Conservation (phyloP, 2,329 filamentous ascomycete species). For the Taxawa tesnikishii region DNA sequence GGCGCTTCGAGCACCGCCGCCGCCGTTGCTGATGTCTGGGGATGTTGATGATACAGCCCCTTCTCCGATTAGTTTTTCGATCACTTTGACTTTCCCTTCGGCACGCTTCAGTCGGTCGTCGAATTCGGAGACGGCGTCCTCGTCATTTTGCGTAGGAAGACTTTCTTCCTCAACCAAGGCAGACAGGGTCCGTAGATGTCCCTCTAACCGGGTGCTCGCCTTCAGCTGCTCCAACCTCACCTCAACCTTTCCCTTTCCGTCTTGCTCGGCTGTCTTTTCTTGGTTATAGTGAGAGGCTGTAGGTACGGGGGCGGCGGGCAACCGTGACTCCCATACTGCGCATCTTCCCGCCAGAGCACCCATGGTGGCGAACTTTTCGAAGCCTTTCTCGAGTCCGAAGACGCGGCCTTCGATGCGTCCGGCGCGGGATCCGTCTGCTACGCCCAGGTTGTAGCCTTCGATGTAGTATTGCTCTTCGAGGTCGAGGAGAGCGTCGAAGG, state of each 20-base stretch:
- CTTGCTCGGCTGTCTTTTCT: neutral
- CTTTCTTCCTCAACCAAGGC: constrained; percentile 68
- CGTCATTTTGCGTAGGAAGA: constrained; percentile 68
- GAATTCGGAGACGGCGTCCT: constrained; percentile 82
- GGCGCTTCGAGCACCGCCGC: neutral
- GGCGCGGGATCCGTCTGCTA: constrained; percentile 60
- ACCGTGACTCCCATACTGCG: constrained; percentile 69
- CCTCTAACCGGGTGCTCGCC: constrained; percentile 54
- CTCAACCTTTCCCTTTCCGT: neutral
- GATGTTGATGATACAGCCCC: constrained; percentile 7
- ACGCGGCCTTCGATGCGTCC: constrained; percentile 80
- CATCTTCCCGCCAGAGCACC: constrained; percentile 68
- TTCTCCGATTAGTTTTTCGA: constrained; percentile 57
- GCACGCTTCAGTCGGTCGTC: constrained; percentile 81
- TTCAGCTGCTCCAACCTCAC: constrained; percentile 31
- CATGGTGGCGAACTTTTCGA: constrained; percentile 78
- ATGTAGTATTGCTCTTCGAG: constrained; percentile 63
- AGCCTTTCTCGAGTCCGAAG: constrained; percentile 84
- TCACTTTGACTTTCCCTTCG: constrained; percentile 70
- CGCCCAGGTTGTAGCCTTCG: constrained; percentile 66
- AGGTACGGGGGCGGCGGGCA: constrained; percentile 34
- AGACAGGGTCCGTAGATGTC: constrained; percentile 64
- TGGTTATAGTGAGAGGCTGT: constrained; percentile 1
- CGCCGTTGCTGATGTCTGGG: neutral
- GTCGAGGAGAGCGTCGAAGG: constrained; percentile 44